Evolutionary conservation across 2,329 filamentous ascomycete genomes (phyloP).

Genomic region (Pseudogymnoascus sp.): DNA sequence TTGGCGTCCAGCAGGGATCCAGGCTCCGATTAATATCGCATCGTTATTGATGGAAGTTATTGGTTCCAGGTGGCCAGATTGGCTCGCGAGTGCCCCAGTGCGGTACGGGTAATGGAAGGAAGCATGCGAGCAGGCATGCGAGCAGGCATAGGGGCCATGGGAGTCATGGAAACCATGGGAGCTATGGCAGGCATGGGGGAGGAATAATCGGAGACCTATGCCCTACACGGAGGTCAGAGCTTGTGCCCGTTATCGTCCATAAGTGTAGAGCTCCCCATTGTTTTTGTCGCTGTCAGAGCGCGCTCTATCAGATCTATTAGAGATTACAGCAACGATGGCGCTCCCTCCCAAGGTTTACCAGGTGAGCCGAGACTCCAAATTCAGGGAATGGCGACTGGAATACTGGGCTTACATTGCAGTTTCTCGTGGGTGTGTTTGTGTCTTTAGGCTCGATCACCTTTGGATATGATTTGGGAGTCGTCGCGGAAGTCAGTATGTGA

Average conservation of each 20-base stretch:
- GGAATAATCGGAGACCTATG: background rate
- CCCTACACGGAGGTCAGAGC: background rate
- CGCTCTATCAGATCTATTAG: background rate
- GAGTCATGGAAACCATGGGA: background rate
- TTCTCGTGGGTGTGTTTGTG: conserved; percentile 46
- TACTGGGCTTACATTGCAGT: conserved; percentile 28
- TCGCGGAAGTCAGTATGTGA: conserved; percentile 34
- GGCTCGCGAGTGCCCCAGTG: background rate
- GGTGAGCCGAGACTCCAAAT: background rate
- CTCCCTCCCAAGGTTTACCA: conserved; percentile 38
- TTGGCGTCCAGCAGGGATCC: background rate
- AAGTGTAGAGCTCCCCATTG: background rate
- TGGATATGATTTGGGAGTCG: conserved; percentile 48
- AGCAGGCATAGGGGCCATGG: background rate
- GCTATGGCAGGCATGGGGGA: background rate
- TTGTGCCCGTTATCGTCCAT: background rate
- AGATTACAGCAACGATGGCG: conserved; percentile 28
- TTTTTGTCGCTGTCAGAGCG: background rate
- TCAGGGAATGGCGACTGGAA: background rate
- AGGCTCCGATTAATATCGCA: background rate
- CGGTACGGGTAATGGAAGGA: background rate
- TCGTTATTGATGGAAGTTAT: background rate
- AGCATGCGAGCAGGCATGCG: background rate
- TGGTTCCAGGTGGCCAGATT: background rate
- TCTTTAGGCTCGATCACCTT: conserved; percentile 47